Percentiles rank a stretch among this genome's conserved stretches.
Conservation (phyloP, 2,329 filamentous ascomycete genomes). For the Neoascochyta sp. region DNA sequence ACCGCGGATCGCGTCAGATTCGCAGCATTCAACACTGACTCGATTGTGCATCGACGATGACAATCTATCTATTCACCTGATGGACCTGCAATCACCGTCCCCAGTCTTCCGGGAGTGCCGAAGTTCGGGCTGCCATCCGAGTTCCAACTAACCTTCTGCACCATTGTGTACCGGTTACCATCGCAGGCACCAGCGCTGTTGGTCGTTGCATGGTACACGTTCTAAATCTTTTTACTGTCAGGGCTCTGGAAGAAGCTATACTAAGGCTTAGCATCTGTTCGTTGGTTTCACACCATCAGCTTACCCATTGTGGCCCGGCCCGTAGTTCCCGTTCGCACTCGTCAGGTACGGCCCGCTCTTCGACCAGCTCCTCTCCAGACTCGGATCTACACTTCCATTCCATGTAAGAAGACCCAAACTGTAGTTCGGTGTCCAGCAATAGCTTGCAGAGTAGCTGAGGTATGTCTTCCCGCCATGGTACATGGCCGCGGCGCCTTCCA, state of each 20-base stretch:
- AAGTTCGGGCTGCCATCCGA: conserved; percentile 53
- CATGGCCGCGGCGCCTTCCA: conserved; percentile 54
- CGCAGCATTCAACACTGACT: too few species aligned
- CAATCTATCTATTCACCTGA: conserved; percentile 28
- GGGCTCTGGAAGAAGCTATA: conserved; percentile 55
- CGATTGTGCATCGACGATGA: background rate
- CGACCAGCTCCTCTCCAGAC: conserved; percentile 45
- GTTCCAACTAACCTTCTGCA: conserved; percentile 50
- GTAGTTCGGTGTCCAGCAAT: conserved; percentile 56
- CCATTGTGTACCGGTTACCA: conserved; percentile 53
- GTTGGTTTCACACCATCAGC: background rate
- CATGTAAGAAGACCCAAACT: conserved; percentile 53
- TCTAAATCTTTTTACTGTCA: conserved; percentile 54
- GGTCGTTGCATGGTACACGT: conserved; percentile 54
- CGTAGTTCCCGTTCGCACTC: conserved; percentile 55
- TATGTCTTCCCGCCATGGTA: conserved; percentile 54
- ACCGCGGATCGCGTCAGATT: too few species aligned
- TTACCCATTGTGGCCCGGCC: conserved; percentile 53
- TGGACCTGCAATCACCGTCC: conserved; percentile 32
- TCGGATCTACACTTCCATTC: conserved; percentile 50
- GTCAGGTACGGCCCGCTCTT: conserved; percentile 54
- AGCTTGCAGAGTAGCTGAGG: conserved; percentile 53
- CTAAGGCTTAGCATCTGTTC: background rate
- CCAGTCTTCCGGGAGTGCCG: conserved; percentile 36
- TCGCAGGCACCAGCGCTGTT: conserved; percentile 52